These are phyloP conservation scores for Pestalotiopsis sp. DNA, from an alignment of 2,329 filamentous ascomycete species.

Conservation along the genomic window DNA sequence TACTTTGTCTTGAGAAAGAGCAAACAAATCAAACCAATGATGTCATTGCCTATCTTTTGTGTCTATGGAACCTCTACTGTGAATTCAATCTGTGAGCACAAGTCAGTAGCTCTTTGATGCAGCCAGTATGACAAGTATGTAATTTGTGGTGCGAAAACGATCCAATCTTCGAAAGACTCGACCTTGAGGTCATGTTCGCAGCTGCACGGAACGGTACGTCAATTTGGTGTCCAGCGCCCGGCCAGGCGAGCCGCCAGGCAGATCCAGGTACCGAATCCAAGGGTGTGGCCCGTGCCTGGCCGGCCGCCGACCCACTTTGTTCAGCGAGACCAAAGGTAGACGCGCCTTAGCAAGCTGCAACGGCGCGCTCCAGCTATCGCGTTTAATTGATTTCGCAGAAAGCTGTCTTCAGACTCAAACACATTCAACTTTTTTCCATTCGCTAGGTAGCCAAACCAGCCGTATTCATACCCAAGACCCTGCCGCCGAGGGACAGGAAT, in stretches of 20 bases:
- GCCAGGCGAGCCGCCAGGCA: background rate
- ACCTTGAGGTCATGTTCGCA: no score
- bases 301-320: background rate
- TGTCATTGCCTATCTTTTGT: no score
- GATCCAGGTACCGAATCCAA: background rate
- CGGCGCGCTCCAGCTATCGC: background rate
- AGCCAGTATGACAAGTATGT: no score
- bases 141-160: no score
- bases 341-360: background rate
- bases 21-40: no score
- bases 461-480: background rate
- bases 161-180: no score
- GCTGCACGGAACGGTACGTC: no score
- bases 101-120: no score
- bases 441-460: background rate
- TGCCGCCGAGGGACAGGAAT: background rate
- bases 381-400: background rate
- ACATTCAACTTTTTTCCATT: background rate
- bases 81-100: no score
- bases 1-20: no score
- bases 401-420: background rate
- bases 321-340: background rate
- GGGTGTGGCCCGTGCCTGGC: background rate
- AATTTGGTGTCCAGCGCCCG: no score
- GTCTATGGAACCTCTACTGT: no score